Conservation (phyloP, 192 early-diverging fungal genomes). For the Coemansia sp. region DNA sequence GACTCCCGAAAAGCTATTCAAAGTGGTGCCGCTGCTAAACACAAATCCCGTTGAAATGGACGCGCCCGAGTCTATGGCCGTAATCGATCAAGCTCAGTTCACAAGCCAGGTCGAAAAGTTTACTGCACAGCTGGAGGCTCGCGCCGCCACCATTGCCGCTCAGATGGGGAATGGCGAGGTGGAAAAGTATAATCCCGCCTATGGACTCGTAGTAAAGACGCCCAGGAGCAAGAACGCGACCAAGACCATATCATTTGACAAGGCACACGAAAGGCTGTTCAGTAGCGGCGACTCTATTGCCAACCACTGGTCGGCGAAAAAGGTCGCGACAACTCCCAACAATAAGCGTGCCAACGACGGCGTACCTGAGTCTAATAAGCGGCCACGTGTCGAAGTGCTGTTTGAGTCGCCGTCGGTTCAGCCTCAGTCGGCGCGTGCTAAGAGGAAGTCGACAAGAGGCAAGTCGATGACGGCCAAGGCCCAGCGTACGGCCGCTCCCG, state of each 20-base stretch:
- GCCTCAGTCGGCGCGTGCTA: slow-evolving; percentile 10
- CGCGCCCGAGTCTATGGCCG: slow-evolving; percentile 12
- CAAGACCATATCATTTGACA: slow-evolving; percentile 31
- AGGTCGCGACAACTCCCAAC: slow-evolving; percentile 24
- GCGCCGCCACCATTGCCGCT: slow-evolving; percentile 23
- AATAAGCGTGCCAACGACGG: slow-evolving; percentile 32
- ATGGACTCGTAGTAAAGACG: slow-evolving; percentile 9
- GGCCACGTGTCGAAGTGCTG: slow-evolving; percentile 32
- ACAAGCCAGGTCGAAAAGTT: slow-evolving; percentile 21
- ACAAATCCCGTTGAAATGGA: slow-evolving; percentile 12
- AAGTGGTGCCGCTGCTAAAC: slow-evolving; percentile 9
- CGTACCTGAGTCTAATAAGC: slow-evolving; percentile 28
- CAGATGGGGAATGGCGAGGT: slow-evolving; percentile 24
- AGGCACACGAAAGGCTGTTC: slow-evolving; percentile 44
- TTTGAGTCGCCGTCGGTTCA: slow-evolving; percentile 26
- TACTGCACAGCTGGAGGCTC: slow-evolving; percentile 34
- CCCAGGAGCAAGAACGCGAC: slow-evolving; percentile 7
- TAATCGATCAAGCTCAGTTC: slow-evolving; percentile 12
- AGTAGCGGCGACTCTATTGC: slow-evolving; percentile 37
- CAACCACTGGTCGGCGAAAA: slow-evolving; percentile 47
- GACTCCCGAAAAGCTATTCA: slow-evolving; percentile 20
- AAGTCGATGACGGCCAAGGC: slow-evolving; percentile 24
- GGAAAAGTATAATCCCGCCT: slow-evolving; percentile 8
- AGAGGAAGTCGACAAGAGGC: slow-evolving; percentile 16
- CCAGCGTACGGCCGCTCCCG: slow-evolving; percentile 12